These are phyloP conservation scores for Neonectria sp. DNA, from an alignment of 2,329 filamentous ascomycete genomes.

Conservation along the genomic window DNA sequence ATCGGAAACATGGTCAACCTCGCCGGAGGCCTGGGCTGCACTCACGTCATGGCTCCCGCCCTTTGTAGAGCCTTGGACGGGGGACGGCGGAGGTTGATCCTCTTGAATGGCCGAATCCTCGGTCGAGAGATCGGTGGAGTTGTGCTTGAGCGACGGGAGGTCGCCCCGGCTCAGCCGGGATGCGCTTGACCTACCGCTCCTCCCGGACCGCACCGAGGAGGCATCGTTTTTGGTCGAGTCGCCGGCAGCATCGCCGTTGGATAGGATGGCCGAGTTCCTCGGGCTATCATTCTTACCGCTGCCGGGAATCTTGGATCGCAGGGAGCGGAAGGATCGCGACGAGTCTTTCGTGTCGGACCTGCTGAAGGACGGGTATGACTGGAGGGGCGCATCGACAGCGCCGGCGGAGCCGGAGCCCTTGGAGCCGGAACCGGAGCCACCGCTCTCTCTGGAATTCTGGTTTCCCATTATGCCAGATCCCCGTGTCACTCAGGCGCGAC, in stretches of 20 bases:
- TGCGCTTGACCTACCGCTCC: slow-evolving; percentile 68
- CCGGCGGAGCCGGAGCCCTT: slow-evolving; percentile 65
- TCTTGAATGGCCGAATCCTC: slow-evolving; percentile 64
- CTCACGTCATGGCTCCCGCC: slow-evolving; percentile 83
- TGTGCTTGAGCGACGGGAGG: slow-evolving; percentile 57
- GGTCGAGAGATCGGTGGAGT: slow-evolving; percentile 58
- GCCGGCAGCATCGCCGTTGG: slow-evolving; percentile 68
- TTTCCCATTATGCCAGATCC: slow-evolving; percentile 75
- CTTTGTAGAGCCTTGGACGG: slow-evolving; percentile 82
- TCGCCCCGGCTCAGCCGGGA: slow-evolving; percentile 64
- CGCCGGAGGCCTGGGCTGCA: slow-evolving; percentile 86
- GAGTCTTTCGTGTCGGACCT: slow-evolving; percentile 95
- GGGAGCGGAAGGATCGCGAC: slow-evolving; percentile 84
- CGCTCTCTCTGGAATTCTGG: slow-evolving; percentile 76
- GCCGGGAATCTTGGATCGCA: slow-evolving; percentile 92
- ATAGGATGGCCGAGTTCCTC: slow-evolving; percentile 78
- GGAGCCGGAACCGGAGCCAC: slow-evolving; percentile 58
- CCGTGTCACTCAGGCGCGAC: slow-evolving; percentile 40
- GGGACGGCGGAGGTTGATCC: slow-evolving; percentile 82
- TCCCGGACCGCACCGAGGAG: slow-evolving; percentile 80
- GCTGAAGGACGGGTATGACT: slow-evolving; percentile 92
- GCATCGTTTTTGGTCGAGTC: slow-evolving; percentile 78
- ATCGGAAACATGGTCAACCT: slow-evolving; percentile 96
- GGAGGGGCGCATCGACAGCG: slow-evolving; percentile 67
- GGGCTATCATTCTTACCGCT: slow-evolving; percentile 83